Conservation (phyloP, 805 yeast species). For the Kodamaea laetipori region DNA sequence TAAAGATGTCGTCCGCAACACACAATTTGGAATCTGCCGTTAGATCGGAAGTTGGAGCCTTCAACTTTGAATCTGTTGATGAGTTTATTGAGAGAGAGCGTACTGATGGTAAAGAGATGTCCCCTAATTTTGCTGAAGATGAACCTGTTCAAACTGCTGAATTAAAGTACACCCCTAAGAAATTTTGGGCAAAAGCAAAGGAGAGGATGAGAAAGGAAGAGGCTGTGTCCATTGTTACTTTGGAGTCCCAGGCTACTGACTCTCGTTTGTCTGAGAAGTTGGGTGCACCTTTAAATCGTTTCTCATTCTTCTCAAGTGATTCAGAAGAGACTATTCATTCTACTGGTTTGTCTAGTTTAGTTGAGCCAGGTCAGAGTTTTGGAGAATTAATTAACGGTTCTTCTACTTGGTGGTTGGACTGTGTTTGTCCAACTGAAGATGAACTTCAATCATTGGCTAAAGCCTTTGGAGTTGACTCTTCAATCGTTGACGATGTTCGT, state of each 20-base stretch:
- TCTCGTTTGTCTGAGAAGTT: neutral
- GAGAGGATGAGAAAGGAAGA: neutral
- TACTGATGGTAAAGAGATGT: neutral
- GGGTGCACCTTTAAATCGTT: constrained; percentile 39
- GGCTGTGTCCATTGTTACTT: neutral
- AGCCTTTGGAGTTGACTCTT: constrained; percentile 25
- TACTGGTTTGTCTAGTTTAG: constrained; percentile 78
- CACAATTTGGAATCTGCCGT: neutral
- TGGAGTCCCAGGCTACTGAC: neutral
- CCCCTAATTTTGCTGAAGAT: neutral
- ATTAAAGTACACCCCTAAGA: constrained; percentile 6
- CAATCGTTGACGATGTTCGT: constrained; percentile 26
- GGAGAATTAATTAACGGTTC: constrained; percentile 59
- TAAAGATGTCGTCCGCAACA: neutral
- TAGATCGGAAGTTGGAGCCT: neutral
- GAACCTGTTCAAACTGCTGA: neutral
- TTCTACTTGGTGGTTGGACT: constrained; percentile 78
- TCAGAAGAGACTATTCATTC: constrained; percentile 88
- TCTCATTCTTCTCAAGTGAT: constrained; percentile 79
- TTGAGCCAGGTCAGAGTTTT: constrained; percentile 64
- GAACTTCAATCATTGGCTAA: constrained; percentile 25
- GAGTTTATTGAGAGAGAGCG: constrained; percentile 4
- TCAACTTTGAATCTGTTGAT: neutral
- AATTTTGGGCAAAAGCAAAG: neutral
- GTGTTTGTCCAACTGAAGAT: constrained; percentile 24